These are phyloP conservation scores for Lentinula sp. DNA, from an alignment of 768 basidiomycete genomes.

Conservation along the genomic window DNA sequence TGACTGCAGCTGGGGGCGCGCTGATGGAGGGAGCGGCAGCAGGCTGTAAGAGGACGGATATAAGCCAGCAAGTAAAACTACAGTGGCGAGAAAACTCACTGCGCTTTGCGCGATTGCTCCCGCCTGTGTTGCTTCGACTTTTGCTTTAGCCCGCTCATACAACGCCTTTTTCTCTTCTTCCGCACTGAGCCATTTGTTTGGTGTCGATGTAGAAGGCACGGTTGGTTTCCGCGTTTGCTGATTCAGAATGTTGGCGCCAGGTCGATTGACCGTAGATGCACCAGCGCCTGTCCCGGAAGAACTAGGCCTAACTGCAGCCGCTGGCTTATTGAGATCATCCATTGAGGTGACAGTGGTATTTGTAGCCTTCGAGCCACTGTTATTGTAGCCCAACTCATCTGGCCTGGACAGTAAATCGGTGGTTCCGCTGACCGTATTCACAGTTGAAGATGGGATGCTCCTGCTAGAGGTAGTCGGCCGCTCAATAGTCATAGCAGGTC, in stretches of 20 bases:
- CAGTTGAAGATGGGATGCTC: neutral
- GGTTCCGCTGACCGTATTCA: neutral
- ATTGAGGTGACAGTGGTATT: neutral
- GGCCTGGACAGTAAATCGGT: constrained; percentile 2
- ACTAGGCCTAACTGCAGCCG: neutral
- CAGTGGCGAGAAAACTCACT: neutral
- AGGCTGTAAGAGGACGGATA: constrained; percentile 12
- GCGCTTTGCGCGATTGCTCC: constrained; percentile 14
- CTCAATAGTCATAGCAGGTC: constrained; percentile 6
- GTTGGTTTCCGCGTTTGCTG: neutral
- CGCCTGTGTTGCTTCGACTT: constrained; percentile 52
- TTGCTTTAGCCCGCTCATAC: constrained; percentile 57
- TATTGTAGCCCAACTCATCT: constrained; percentile 18
- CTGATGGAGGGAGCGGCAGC: constrained; percentile 17
- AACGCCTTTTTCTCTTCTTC: constrained; percentile 63
- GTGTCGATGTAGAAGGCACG: neutral
- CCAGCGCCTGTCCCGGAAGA: neutral
- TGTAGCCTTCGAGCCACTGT: constrained; percentile 4
- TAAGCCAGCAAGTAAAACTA: neutral
- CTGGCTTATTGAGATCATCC: neutral
- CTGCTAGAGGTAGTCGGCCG: neutral
- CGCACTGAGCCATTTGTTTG: constrained; percentile 42
- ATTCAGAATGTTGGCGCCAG: neutral
- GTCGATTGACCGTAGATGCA: neutral
- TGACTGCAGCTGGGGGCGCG: neutral